phyloP scores from a whole-genome alignment of 257 asterid genomes.

The Schizonepeta tenuifolia region DNA sequence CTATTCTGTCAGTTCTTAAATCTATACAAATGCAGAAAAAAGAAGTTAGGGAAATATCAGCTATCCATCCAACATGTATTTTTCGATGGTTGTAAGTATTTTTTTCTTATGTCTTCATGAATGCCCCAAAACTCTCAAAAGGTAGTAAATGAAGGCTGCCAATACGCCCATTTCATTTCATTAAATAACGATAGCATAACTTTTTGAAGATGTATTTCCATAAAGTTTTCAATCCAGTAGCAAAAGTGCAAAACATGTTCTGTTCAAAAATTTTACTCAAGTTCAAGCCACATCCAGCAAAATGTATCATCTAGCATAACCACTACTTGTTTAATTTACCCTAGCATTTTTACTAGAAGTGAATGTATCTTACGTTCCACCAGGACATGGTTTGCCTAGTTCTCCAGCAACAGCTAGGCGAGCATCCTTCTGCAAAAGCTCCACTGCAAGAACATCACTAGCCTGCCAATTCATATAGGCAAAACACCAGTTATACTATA shows the following conservation, averaged over 20 bases:
- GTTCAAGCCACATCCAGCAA: neutral
- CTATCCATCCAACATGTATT: conserved; percentile 8
- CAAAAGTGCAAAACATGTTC: conserved; percentile 5
- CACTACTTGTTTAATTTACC: neutral
- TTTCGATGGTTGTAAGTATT: conserved; percentile 11
- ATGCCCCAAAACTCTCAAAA: conserved; percentile 10
- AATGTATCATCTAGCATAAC: neutral
- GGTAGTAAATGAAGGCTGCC: neutral
- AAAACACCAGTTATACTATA: conserved; percentile 34
- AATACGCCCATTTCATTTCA: neutral
- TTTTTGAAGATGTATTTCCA: neutral
- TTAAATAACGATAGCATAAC: neutral
- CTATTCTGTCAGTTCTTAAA: conserved; percentile 23
- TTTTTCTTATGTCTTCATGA: neutral
- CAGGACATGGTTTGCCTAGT: conserved; percentile 76
- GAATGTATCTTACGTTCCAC: conserved; percentile 72
- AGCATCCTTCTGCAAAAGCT: conserved; percentile 96
- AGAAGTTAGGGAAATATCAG: neutral
- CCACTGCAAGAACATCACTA: conserved; percentile 98
- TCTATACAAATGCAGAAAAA: neutral
- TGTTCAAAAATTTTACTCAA: neutral
- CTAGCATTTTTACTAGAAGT: conserved; percentile 12
- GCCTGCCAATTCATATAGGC: conserved; percentile 61
- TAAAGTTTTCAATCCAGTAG: conserved; percentile 3
- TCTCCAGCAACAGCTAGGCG: conserved; percentile 82